These are phyloP conservation scores for Ogataea ramenticola DNA, from an alignment of 805 yeast genomes.

Conservation along the genomic window DNA sequence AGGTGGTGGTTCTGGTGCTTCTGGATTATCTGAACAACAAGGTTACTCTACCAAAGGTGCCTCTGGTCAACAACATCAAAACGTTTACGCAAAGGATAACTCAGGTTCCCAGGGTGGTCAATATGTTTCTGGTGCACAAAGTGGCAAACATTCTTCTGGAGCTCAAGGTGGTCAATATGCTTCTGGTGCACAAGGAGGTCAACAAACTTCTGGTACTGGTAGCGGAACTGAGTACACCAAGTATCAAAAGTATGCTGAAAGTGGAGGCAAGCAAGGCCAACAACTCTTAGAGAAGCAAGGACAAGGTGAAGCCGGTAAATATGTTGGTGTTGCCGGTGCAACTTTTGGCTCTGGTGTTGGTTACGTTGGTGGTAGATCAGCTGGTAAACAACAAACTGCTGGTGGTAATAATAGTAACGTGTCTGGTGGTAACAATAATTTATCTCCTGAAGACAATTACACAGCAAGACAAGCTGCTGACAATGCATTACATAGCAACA, in stretches of 20 bases:
- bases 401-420: slow-evolving; percentile 2
- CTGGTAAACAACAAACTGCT: no score
- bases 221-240: slow-evolving; percentile 3
- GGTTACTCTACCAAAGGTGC: no score
- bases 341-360: slow-evolving; percentile 10
- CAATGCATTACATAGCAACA: slow-evolving; percentile 5
- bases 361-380: slow-evolving; percentile 5
- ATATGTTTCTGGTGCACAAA: no score
- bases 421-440: slow-evolving; percentile 7
- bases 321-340: slow-evolving; percentile 5
- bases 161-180: no score
- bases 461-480: slow-evolving; percentile 14
- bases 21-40: no score
- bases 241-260: slow-evolving; percentile 2
- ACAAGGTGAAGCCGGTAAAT: slow-evolving; percentile 3
- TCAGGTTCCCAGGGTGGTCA: no score
- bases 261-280: not conserved
- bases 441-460: slow-evolving; percentile 10
- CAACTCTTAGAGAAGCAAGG: not conserved
- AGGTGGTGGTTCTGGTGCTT: no score
- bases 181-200: no score
- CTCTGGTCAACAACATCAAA: no score
- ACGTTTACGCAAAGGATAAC: no score
- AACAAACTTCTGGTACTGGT: not conserved
- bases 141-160: no score